These are phyloP conservation scores for Botrytis sinoallii DNA, from an alignment of 2,329 filamentous ascomycete genomes.

Conservation along the genomic window DNA sequence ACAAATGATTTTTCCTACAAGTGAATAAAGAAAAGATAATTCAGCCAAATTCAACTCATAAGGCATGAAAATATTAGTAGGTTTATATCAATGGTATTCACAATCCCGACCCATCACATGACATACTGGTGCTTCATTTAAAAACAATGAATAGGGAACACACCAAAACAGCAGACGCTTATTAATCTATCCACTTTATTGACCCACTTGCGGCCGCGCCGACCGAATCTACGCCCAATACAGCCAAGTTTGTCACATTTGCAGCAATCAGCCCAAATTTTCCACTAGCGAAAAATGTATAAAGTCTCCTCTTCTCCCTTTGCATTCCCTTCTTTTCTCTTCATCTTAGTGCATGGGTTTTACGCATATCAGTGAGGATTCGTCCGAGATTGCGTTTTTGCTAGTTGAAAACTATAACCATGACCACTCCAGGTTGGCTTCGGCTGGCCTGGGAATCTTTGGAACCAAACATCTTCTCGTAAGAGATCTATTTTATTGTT, in stretches of 20 bases:
- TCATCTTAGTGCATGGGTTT: slow-evolving; percentile 58
- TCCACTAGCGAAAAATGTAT: slow-evolving; percentile 6
- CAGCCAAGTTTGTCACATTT: slow-evolving; percentile 17
- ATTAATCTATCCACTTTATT: rapidly evolving
- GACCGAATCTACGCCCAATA: not conserved
- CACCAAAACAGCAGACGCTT: not conserved
- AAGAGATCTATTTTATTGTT: slow-evolving; percentile 37
- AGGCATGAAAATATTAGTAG: not conserved
- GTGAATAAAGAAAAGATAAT: not conserved
- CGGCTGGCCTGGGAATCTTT: slow-evolving; percentile 78
- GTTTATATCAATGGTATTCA: not conserved
- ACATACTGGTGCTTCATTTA: not conserved
- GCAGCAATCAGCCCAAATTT: not conserved
- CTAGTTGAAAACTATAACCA: slow-evolving; percentile 57
- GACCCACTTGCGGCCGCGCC: not conserved
- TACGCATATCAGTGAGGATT: slow-evolving; percentile 76
- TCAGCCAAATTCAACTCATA: not conserved
- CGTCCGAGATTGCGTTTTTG: slow-evolving; percentile 85
- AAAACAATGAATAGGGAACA: not conserved
- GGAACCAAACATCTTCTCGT: slow-evolving; percentile 46
- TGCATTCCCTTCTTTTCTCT: slow-evolving; percentile 40
- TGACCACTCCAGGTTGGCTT: slow-evolving; percentile 72
- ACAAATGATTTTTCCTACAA: not conserved
- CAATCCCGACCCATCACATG: not conserved
- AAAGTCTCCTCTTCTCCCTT: slow-evolving; percentile 15